These are phyloP conservation scores for Golubevia pallescens DNA, from an alignment of 1,284 basidiomycete genomes.

Conservation along the genomic window DNA sequence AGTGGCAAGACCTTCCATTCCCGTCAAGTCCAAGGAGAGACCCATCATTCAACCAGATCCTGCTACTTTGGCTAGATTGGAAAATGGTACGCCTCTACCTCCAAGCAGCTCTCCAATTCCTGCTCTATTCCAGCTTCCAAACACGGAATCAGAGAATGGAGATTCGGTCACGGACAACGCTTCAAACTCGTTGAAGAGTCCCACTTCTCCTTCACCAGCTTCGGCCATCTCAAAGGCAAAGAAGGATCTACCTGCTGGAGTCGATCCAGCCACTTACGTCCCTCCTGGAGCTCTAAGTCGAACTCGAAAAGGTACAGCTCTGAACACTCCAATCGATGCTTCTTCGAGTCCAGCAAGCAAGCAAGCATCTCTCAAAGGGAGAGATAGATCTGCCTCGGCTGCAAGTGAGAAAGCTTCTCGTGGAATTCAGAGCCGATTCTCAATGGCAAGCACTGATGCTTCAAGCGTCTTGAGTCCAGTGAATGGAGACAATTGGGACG, in stretches of 20 bases:
- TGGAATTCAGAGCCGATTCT: constrained; percentile 16
- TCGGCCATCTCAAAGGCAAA: background rate
- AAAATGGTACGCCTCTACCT: background rate
- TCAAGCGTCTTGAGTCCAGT: constrained; percentile 1
- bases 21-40: no score
- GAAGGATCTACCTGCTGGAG: constrained; percentile 3
- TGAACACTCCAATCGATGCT: no score
- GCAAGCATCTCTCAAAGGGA: no score
- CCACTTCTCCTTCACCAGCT: background rate
- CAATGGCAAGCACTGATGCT: constrained; percentile 28
- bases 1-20: no score
- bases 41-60: no score
- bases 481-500: background rate
- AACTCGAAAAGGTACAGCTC: constrained; percentile 10
- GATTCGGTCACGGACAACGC: background rate
- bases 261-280: constrained; percentile 16
- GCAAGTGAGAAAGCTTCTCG: background rate
- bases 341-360: no score
- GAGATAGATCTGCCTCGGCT: background rate
- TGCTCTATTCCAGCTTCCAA: constrained; percentile 7
- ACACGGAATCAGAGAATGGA: background rate
- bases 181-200: background rate
- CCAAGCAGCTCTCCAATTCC: background rate
- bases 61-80: background rate
- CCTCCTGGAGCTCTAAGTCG: constrained; percentile 12